Conservation (phyloP, 2,329 filamentous ascomycete genomes). For the Penicillium sp. region DNA sequence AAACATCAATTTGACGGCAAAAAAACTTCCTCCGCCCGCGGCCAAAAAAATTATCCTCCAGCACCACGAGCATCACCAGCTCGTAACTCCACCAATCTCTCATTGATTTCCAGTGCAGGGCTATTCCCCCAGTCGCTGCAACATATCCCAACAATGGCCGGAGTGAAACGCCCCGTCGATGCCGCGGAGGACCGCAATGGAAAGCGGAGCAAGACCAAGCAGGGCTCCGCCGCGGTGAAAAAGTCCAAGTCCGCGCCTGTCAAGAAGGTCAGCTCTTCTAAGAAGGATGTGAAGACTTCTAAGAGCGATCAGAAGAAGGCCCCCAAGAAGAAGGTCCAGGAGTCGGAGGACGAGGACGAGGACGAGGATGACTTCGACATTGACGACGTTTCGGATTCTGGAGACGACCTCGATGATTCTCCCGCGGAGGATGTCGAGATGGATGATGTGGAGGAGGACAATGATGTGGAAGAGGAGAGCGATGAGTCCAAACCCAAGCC, state of each 20-base stretch:
- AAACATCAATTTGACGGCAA: conserved; percentile 34
- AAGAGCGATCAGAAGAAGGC: conserved; percentile 41
- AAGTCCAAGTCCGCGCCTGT: conserved; percentile 32
- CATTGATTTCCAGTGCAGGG: conserved; percentile 9
- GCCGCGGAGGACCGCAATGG: conserved; percentile 43
- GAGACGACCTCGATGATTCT: conserved; percentile 37
- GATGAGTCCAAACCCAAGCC: conserved; percentile 22
- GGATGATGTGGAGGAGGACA: conserved; percentile 52
- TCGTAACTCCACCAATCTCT: conserved; percentile 19
- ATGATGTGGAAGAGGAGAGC: conserved; percentile 34
- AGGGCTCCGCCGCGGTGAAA: conserved; percentile 32
- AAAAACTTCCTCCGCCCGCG: conserved; percentile 37
- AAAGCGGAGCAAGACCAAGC: conserved; percentile 46
- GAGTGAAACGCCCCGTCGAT: conserved; percentile 47
- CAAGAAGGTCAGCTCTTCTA: conserved; percentile 32
- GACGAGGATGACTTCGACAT: conserved; percentile 59
- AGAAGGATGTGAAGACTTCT: conserved; percentile 35
- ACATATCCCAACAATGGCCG: conserved; percentile 38
- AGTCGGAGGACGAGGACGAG: conserved; percentile 47
- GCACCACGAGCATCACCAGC: conserved; percentile 26
- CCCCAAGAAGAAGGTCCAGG: conserved; percentile 39
- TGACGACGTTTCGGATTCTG: conserved; percentile 53
- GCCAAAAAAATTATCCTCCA: conserved; percentile 35
- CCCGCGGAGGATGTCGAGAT: conserved; percentile 36
- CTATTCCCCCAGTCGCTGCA: conserved; percentile 15